phyloP scores from a whole-genome alignment of 495 filamentous ascomycete species.

The Penicillium flavigenum region DNA sequence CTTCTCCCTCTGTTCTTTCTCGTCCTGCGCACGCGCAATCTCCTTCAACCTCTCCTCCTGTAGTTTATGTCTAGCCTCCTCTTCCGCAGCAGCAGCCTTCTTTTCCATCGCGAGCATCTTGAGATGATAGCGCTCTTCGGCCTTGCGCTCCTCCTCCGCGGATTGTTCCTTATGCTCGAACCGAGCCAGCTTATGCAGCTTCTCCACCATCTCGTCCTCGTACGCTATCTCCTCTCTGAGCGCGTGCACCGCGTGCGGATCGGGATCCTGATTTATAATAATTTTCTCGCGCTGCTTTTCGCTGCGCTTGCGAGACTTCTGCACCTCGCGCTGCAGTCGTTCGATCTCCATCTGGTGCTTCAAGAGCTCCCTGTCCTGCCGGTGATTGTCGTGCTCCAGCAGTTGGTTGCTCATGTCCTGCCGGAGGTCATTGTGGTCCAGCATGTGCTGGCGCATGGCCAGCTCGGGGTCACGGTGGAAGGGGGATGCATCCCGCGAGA shows the following conservation, averaged over 20 bases:
- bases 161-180: slow-evolving; percentile 35
- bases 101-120: slow-evolving; percentile 35
- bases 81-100: slow-evolving; percentile 32
- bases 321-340: slow-evolving; percentile 44
- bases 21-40: neutral
- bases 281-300: neutral
- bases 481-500: slow-evolving; percentile 25
- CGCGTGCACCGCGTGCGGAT: slow-evolving; percentile 22
- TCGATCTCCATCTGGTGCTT: slow-evolving; percentile 48
- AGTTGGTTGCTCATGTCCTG: slow-evolving; percentile 43
- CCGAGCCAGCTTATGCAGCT: slow-evolving; percentile 34
- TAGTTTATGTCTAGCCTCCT: slow-evolving; percentile 18
- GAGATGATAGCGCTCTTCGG: slow-evolving; percentile 31
- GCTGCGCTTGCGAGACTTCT: slow-evolving; percentile 27
- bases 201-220: slow-evolving; percentile 40
- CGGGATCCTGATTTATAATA: neutral
- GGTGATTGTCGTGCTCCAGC: slow-evolving; percentile 38
- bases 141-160: slow-evolving; percentile 34
- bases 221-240: slow-evolving; percentile 40
- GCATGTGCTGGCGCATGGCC: slow-evolving; percentile 37
- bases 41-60: slow-evolving; percentile 26
- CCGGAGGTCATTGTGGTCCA: slow-evolving; percentile 39
- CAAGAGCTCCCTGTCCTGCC: slow-evolving; percentile 43
- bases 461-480: slow-evolving; percentile 39
- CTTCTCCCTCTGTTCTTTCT: slow-evolving; percentile 16